phyloP scores from a whole-genome alignment of 768 basidiomycete genomes.

The Neoboletus brunneissimus region DNA sequence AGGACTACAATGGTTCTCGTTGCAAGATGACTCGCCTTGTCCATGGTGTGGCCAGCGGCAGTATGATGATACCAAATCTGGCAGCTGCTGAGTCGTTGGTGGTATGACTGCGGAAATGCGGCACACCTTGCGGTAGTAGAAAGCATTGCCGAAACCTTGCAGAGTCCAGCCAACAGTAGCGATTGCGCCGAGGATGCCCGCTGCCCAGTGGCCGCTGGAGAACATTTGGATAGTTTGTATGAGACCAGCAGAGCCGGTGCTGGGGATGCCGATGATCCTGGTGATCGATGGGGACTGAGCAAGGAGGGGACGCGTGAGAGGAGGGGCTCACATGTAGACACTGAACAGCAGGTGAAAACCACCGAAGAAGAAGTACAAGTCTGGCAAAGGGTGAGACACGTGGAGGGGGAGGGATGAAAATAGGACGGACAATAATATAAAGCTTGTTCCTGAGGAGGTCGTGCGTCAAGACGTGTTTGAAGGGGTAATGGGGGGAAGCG shows the following conservation, averaged over 20 bases:
- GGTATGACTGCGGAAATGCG: conserved; percentile 13
- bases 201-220: conserved; percentile 63
- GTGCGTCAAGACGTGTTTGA: conserved; percentile 20
- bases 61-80: conserved; percentile 78
- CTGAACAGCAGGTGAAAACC: conserved; percentile 94
- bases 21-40: conserved; percentile 54
- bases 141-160: conserved; percentile 79
- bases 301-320: neutral
- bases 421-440: conserved; percentile 80
- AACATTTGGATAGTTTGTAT: conserved; percentile 90
- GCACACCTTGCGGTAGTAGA: conserved; percentile 74
- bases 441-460: conserved; percentile 70
- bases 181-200: conserved; percentile 77
- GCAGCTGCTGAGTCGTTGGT: conserved; percentile 6
- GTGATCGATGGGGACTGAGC: conserved; percentile 25
- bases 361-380: conserved; percentile 94
- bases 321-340: conserved; percentile 72
- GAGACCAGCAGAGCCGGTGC: conserved; percentile 92
- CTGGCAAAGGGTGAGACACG: conserved; percentile 39
- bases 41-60: conserved; percentile 83
- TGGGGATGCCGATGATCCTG: conserved; percentile 94
- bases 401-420: conserved; percentile 11
- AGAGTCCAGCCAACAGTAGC: conserved; percentile 85
- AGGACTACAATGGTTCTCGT: neutral
- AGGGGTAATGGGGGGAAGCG: conserved; percentile 26